Percentiles rank a stretch among this genome's conserved stretches.
Evolutionary conservation across 495 filamentous ascomycete genomes (phyloP).

Genomic region (Aspergillus biplanus): DNA sequence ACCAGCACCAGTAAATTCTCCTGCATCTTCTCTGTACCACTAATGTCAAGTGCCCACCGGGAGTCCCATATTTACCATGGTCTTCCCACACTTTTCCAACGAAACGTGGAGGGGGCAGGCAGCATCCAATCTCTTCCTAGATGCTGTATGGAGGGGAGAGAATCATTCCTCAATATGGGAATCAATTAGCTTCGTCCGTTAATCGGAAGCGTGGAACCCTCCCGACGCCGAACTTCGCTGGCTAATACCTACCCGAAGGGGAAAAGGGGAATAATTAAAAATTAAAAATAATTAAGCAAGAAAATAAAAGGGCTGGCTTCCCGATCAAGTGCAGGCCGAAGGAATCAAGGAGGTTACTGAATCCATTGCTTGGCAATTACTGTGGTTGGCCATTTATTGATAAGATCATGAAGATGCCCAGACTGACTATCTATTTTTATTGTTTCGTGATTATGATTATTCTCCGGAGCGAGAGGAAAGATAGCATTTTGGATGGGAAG

Average conservation of each 20-base stretch:
- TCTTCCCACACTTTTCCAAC: background rate
- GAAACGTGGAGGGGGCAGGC: background rate
- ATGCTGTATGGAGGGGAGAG: background rate
- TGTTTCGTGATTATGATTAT: background rate
- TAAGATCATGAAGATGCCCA: conserved; percentile 6
- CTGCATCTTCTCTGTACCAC: background rate
- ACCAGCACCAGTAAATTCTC: too few species aligned
- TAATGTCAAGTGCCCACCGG: background rate
- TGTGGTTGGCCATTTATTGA: too few species aligned
- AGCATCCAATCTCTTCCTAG: background rate
- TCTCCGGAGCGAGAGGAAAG: background rate
- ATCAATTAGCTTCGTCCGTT: background rate
- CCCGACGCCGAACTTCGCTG: conserved; percentile 1
- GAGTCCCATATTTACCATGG: background rate
- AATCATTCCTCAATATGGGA: background rate
- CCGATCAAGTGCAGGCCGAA: too few species aligned
- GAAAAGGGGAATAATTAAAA: background rate
- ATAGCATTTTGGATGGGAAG: background rate
- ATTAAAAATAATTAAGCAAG: background rate
- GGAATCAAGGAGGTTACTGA: background rate
- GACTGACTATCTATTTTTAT: conserved; percentile 10
- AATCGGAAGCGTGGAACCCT: background rate
- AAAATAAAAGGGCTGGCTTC: too few species aligned
- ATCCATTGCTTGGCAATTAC: background rate
- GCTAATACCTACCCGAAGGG: background rate